These are phyloP conservation scores for Syncephalastrum monosporum DNA, from an alignment of 371 early-diverging fungal genomes.

Conservation along the genomic window DNA sequence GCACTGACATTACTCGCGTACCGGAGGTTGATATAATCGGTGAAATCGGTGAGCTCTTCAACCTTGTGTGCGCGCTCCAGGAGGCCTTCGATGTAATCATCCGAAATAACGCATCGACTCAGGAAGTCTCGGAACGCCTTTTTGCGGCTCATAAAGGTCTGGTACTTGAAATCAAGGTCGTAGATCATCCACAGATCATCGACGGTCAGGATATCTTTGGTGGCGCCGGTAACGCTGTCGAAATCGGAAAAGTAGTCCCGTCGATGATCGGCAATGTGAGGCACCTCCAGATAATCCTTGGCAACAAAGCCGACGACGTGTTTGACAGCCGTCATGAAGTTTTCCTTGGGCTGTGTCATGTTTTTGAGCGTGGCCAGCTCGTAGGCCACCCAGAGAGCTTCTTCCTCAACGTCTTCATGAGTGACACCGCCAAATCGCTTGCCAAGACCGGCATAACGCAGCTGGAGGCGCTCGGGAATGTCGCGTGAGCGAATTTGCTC, in stretches of 20 bases:
- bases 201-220: slow-evolving; percentile 56
- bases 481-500: slow-evolving; percentile 86
- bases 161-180: slow-evolving; percentile 82
- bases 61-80: slow-evolving; percentile 50
- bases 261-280: slow-evolving; percentile 85
- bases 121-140: slow-evolving; percentile 45
- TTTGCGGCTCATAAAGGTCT: slow-evolving; percentile 63
- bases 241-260: slow-evolving; percentile 75
- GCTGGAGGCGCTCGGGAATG: slow-evolving; percentile 92
- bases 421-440: slow-evolving; percentile 37
- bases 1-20: slow-evolving; percentile 61
- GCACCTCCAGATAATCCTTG: slow-evolving; percentile 84
- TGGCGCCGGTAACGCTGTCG: slow-evolving; percentile 35
- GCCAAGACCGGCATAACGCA: slow-evolving; percentile 53
- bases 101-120: slow-evolving; percentile 41
- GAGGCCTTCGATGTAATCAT: slow-evolving; percentile 50
- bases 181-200: slow-evolving; percentile 89
- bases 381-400: slow-evolving; percentile 58
- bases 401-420: slow-evolving; percentile 59
- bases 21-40: slow-evolving; percentile 72
- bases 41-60: slow-evolving; percentile 78
- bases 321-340: slow-evolving; percentile 27
- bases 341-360: slow-evolving; percentile 26
- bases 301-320: slow-evolving; percentile 73
- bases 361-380: slow-evolving; percentile 34